Percentiles rank a stretch among this genome's conserved stretches.
phyloP scores from a whole-genome alignment of 139 green algal species.

The Zygnema circumcarinatum region DNA sequence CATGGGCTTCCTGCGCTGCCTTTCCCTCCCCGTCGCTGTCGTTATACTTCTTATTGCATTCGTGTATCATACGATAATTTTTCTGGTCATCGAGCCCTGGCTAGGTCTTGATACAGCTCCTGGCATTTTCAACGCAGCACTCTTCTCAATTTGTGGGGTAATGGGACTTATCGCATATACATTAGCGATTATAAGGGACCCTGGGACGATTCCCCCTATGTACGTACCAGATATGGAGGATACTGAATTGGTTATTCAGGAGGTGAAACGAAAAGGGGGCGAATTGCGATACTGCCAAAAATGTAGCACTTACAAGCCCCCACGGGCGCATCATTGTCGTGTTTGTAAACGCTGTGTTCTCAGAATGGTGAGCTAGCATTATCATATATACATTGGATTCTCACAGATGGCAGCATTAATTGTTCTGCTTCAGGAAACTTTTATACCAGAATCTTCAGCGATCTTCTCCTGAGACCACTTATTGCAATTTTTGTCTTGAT shows the following conservation, averaged over 20 bases:
- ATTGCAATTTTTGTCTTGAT: too few species aligned
- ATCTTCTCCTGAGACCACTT: too few species aligned
- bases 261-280: conserved; percentile 64
- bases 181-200: conserved; percentile 41
- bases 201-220: conserved; percentile 46
- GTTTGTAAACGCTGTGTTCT: conserved; percentile 87
- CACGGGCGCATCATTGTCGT: conserved; percentile 86
- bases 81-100: conserved; percentile 37
- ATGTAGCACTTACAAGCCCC: conserved; percentile 81
- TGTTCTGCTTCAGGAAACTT: too few species aligned
- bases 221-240: conserved; percentile 15
- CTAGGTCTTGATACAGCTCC: conserved; percentile 43
- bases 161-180: conserved; percentile 54
- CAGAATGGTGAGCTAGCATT: conserved; percentile 74
- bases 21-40: conserved; percentile 57
- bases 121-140: conserved; percentile 22
- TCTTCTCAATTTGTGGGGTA: conserved; percentile 29
- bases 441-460: too few species aligned
- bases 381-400: too few species aligned
- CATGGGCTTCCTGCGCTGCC: conserved; percentile 22
- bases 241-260: neutral
- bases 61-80: conserved; percentile 44
- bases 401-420: too few species aligned
- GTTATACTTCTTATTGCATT: conserved; percentile 51
- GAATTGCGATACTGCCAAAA: conserved; percentile 82